phyloP scores from a whole-genome alignment of 129 eudicot species.

The Solidago caesia region DNA sequence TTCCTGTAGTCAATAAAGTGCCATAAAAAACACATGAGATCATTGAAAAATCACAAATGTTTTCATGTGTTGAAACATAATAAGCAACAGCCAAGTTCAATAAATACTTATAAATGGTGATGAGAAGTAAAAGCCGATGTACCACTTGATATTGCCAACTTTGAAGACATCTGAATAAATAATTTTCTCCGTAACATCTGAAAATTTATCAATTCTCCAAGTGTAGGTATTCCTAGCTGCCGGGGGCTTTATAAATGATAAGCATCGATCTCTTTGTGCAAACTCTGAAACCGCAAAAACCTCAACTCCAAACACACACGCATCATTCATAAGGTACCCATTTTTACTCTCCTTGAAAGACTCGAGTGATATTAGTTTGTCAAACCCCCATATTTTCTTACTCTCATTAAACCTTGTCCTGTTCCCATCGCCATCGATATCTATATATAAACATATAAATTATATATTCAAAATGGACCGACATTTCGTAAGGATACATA shows the following conservation, averaged over 20 bases:
- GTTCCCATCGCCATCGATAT: conserved; percentile 21
- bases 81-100: too few relatives aligned
- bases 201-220: conserved; percentile 25
- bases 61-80: too few relatives aligned
- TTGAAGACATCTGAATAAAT: conserved; percentile 21
- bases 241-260: conserved; percentile 22
- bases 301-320: conserved; percentile 40
- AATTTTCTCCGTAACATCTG: neutral
- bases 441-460: neutral
- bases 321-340: conserved; percentile 24
- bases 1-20: conserved; percentile 17
- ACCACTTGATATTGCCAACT: conserved; percentile 32
- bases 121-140: neutral
- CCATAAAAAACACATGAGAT: neutral
- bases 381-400: conserved; percentile 31
- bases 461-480: neutral
- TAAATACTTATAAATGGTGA: neutral
- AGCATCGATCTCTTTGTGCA: conserved; percentile 13
- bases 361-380: conserved; percentile 17
- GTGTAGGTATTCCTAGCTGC: conserved; percentile 9
- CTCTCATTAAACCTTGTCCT: conserved; percentile 12
- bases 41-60: too few relatives aligned
- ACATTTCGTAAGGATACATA: too few relatives aligned
- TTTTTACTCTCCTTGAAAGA: conserved; percentile 15
- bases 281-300: conserved; percentile 10